Evolutionary conservation across 257 asterid species (phyloP), one percentile per base, ranked within the genome.

Genomic region (Sherardia arvensis): DNA sequence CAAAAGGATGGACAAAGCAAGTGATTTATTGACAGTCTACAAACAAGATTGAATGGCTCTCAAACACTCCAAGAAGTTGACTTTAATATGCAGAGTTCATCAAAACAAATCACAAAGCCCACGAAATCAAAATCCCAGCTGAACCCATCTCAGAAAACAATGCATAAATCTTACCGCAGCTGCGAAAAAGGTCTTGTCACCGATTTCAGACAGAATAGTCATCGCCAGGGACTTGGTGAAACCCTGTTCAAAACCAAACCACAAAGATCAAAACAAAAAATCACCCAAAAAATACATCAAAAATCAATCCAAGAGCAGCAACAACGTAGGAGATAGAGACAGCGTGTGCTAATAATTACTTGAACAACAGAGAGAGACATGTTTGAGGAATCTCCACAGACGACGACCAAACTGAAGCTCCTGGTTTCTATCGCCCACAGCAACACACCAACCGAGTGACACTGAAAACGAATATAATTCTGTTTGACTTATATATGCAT

Each of bases 111-210:
- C 40, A 47, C 3, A 62, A 43, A 22, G 14, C 8, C 7, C 43
- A 18, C 28, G 22, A 29, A 28, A 0, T 17, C 21, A 63, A 2
- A 63, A 53, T 53, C 36, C 61, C 15, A 53, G 60, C 47, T 29
- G n/a, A 36, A 45, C 54, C 58, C 59, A 28, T 53, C 68, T 48
- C 47, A 48, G 53, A 64, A 48, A 29, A 5, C 28, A 48, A 49
- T 6, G 2, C 4, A 64, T 1, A 29, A 66, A 7, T 26, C 87
- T 82, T 78, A 90, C 97, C 69, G 97, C 95, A 62, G 97, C 97
- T 58, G 97, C 97, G 51, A 90, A 90, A 70, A 90, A 90, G 4
- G 97, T 90, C 77, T 90, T 90, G 78, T 90, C 97, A 14, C 97
- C 97, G 74, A 90, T 87, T 87, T 90, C 97, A 18, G 96, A 90